These are phyloP conservation scores for Diaporthe ilicicola DNA, from an alignment of 2,329 filamentous ascomycete genomes.

Conservation along the genomic window DNA sequence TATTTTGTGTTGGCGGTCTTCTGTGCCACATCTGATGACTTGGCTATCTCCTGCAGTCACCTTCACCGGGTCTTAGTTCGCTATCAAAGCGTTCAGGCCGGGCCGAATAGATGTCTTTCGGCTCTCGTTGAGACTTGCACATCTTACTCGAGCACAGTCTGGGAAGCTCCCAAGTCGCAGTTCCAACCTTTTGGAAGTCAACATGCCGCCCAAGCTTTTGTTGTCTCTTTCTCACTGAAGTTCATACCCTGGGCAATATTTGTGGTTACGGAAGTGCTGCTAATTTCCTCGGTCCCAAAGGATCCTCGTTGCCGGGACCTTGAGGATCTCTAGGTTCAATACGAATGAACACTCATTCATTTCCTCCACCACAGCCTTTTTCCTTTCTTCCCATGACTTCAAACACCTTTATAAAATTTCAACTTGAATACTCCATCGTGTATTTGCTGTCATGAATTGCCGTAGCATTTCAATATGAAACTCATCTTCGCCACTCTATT, in stretches of 20 bases:
- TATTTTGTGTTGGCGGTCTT: neutral
- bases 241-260: neutral
- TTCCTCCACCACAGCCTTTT: neutral
- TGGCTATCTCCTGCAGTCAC: slow-evolving; percentile 10
- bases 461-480: neutral
- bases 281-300: neutral
- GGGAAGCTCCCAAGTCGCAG: neutral
- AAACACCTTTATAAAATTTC: neutral
- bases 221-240: too few species aligned
- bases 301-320: neutral
- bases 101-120: neutral
- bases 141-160: neutral
- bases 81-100: neutral
- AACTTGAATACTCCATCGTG: neutral
- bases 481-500: neutral
- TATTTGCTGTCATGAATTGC: neutral
- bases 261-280: neutral
- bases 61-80: neutral
- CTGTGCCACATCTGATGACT: neutral
- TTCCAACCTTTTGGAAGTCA: neutral
- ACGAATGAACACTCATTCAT: neutral
- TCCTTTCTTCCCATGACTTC: too few species aligned
- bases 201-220: neutral
- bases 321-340: neutral
- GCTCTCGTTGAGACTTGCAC: neutral